A percentile compares a stretch with the other conserved stretches of the same genome.
Evolutionary conservation across 306 rosid species (phyloP).

Genomic region (Echinosophora koreensis): DNA sequence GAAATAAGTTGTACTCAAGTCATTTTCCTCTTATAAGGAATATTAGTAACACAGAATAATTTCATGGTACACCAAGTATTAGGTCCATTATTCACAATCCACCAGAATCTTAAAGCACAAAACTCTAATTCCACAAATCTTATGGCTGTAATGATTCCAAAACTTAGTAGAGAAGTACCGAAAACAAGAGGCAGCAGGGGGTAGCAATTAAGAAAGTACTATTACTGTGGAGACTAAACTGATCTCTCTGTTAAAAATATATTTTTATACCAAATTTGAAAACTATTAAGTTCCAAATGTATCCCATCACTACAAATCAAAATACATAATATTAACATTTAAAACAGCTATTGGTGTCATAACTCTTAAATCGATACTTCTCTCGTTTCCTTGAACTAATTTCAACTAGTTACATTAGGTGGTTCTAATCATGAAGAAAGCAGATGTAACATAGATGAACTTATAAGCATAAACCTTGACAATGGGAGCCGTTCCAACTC

Average conservation of each 20-base stretch:
- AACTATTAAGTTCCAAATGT: neutral
- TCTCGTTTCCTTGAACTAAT: slow-evolving; percentile 4
- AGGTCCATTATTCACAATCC: slow-evolving; percentile 14
- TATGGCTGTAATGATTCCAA: neutral
- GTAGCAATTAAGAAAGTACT: slow-evolving; percentile 3
- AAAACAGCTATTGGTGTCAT: neutral
- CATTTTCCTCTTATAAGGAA: slow-evolving; percentile 29
- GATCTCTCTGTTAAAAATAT: neutral
- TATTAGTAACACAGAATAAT: neutral
- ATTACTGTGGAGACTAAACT: neutral
- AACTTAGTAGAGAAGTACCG: neutral
- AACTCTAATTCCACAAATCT: slow-evolving; percentile 18
- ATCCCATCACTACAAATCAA: neutral
- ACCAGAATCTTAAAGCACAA: neutral
- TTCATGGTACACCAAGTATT: slow-evolving; percentile 12
- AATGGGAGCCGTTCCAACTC: slow-evolving; percentile 79
- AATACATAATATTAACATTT: neutral
- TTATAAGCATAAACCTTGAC: slow-evolving; percentile 62
- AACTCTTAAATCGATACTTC: neutral
- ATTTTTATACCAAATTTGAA: neutral
- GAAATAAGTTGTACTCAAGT: neutral
- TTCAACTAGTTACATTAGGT: neutral
- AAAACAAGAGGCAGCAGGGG: neutral
- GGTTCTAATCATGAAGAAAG: slow-evolving; percentile 22
- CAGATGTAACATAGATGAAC: slow-evolving; percentile 17